A percentile compares a stretch with the other conserved stretches of the same genome.
Evolutionary conservation across 768 basidiomycete species (phyloP).

Genomic region (Hericium alpestre): DNA sequence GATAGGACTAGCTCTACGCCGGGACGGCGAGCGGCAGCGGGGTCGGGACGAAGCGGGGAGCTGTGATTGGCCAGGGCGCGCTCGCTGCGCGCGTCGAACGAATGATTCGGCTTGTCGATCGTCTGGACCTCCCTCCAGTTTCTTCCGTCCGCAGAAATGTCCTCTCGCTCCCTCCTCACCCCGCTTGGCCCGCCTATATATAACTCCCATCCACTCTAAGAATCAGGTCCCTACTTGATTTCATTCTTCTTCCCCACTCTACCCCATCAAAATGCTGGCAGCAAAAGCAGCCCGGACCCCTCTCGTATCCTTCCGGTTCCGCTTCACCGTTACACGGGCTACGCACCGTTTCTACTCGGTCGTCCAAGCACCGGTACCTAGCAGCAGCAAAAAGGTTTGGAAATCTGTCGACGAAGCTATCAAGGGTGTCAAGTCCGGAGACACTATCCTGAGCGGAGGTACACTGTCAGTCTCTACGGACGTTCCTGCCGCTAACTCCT

Average conservation of each 20-base stretch:
- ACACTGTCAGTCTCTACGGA: not conserved
- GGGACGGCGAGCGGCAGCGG: not conserved
- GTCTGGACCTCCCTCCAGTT: not conserved
- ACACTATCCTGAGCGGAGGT: conserved; percentile 70
- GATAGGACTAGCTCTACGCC: not conserved
- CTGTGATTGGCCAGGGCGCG: not conserved
- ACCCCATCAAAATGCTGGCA: conserved; percentile 8
- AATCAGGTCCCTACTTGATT: not conserved
- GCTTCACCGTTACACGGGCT: conserved; percentile 10
- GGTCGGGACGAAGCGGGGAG: not conserved
- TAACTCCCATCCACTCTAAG: too few relatives aligned
- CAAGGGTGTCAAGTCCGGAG: conserved; percentile 70
- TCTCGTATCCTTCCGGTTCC: conserved; percentile 5
- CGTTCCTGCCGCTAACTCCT: not conserved
- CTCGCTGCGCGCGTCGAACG: not conserved
- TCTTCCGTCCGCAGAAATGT: not conserved
- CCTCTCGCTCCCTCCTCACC: not conserved
- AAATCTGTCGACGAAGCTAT: conserved; percentile 70
- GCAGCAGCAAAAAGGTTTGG: conserved; percentile 53
- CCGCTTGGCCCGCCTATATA: not conserved
- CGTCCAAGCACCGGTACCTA: conserved; percentile 20
- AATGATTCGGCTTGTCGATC: not conserved
- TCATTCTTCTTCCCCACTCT: conserved; percentile 3
- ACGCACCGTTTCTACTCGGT: conserved; percentile 15
- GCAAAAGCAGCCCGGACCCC: conserved; percentile 3